Base-by-base conservation (phyloP, 1,139 yeast genomes). In the Sugiyamaella neomexicana region DNA sequence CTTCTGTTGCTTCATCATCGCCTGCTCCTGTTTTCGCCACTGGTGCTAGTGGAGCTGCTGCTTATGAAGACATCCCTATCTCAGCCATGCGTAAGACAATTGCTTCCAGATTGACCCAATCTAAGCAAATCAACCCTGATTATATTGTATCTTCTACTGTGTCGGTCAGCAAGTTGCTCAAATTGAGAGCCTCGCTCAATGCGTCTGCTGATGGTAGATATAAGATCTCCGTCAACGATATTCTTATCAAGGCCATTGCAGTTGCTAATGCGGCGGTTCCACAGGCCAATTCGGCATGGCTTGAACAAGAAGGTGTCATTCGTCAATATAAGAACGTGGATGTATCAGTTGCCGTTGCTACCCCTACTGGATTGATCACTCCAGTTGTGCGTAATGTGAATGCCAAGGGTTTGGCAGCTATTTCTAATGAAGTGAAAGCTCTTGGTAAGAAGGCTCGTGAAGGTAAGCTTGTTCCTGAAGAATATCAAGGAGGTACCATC, bases 401-500 rank as follows among this genome's bases (percentile, higher is more conserved):
- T 70, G 67, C 85, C 62, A 89, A 86, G 80, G 99, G 99, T 44
- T 81, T 93, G 60, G 81, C 85, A 52, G 68, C 83, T 43, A 93
- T 93, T 69, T 91, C 98, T 45, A 73, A 74, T 61, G 90, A 86
- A 72, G 82, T 89, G 67, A 93, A 93, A 80, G 97, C 86, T 66
- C 81, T 93, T 66, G 99, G 97, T 66, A 88, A 89, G 80, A 89
- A 95, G 76, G 99, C 99, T 60, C 90, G 93, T 76, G 89, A 81
- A 59, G 91, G 90, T 75, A 93, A 91, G 79, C 83, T 93, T 71
- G 72, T 76, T 63, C 99, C 99, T 60, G 96, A 89, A 73, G 99
- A 93, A 77, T 95, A 86, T 83, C 97, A 89, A 80, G 99, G 99
- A 68, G 99, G 99, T 71, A 91, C 99, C 65, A 89, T 93, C 73